Percentiles rank a stretch among this genome's conserved stretches.
Evolutionary conservation across 1,284 basidiomycete species (phyloP).

Genomic region (Hortiboletus rubellus): DNA sequence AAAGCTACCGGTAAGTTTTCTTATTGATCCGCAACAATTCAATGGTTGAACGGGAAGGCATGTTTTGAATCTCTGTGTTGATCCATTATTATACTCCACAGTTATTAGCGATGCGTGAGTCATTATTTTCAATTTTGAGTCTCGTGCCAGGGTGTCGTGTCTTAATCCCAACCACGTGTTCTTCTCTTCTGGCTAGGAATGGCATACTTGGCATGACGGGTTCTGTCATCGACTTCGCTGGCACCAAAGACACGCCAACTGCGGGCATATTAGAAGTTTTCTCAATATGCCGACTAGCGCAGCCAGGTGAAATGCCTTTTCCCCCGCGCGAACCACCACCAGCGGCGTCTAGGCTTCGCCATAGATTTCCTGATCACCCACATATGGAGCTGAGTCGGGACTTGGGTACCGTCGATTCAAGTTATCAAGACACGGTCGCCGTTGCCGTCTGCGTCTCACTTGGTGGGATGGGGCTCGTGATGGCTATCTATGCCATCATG

Average conservation of each 20-base stretch:
- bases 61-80: background rate
- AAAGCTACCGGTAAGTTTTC: constrained; percentile 16
- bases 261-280: background rate
- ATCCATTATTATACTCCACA: constrained; percentile 1
- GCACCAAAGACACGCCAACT: constrained; percentile 1
- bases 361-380: background rate
- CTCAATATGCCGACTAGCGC: constrained; percentile 15
- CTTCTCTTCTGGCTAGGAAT: constrained; percentile 16
- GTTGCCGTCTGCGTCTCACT: constrained; percentile 26
- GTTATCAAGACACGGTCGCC: constrained; percentile 3
- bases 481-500: constrained; percentile 11
- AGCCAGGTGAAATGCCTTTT: background rate
- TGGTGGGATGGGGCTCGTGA: constrained; percentile 20
- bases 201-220: background rate
- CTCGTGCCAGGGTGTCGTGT: background rate
- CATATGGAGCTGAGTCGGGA: constrained; percentile 8
- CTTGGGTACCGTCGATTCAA: background rate
- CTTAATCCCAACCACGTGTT: constrained; percentile 5
- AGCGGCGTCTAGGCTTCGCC: background rate
- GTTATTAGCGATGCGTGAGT: constrained; percentile 25
- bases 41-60: background rate
- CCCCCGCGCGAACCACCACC: background rate
- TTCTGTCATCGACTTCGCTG: constrained; percentile 1
- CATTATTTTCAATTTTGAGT: background rate
- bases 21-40: background rate